Evolutionary conservation across 768 basidiomycete genomes (phyloP).

Genomic region (Mycena venus): DNA sequence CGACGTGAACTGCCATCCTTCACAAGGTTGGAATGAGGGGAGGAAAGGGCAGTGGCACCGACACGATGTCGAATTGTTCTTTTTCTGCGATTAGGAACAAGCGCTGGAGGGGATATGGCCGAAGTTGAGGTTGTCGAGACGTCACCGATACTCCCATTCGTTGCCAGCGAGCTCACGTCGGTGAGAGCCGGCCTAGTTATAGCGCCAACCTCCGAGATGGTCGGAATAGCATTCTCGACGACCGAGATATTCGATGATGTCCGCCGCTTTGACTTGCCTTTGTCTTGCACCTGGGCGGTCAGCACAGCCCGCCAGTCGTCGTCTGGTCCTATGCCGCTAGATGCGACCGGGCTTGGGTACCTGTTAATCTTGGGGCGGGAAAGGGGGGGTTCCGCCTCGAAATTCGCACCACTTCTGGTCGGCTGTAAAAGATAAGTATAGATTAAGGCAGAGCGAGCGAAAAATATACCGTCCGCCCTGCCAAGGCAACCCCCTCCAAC

Average conservation of each 20-base stretch:
- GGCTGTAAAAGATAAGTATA: no score
- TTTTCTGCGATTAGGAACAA: constrained; percentile 31
- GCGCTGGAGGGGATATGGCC: not conserved
- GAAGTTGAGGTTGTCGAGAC: constrained; percentile 1
- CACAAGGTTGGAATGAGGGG: not conserved
- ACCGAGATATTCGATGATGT: constrained; percentile 31
- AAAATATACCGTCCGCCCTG: no score
- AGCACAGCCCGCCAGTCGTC: constrained; percentile 27
- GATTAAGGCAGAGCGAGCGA: no score
- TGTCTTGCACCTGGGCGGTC: not conserved
- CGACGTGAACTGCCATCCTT: not conserved
- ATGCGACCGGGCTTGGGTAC: not conserved
- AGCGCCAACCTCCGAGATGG: not conserved
- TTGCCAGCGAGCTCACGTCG: not conserved
- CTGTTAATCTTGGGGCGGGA: not conserved
- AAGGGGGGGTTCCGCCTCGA: not conserved
- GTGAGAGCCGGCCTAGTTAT: not conserved
- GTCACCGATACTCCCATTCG: constrained; percentile 7
- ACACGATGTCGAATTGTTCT: constrained; percentile 13
- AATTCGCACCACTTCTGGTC: constrained; percentile 17
- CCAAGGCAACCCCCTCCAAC: constrained; percentile 1
- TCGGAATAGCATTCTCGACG: constrained; percentile 7
- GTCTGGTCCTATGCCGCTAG: not conserved
- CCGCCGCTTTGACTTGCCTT: not conserved
- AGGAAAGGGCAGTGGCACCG: not conserved